Evolutionary conservation across 2,329 filamentous ascomycete genomes (phyloP), one percentile per base, ranked within the genome.

Genomic region (Clonostachys sp.): DNA sequence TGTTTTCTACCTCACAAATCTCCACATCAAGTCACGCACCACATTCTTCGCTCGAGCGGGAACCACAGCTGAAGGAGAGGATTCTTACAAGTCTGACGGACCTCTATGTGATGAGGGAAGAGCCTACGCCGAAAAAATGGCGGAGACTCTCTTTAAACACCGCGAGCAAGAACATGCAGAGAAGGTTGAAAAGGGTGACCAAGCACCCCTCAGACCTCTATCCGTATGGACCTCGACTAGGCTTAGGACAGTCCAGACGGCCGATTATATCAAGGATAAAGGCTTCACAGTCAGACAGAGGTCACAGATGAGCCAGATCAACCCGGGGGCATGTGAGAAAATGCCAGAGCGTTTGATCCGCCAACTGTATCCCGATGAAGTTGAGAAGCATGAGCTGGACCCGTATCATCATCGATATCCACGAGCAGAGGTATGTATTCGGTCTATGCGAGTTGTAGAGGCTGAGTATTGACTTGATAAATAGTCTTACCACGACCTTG

Each of bases 321-420:
- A 99, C 61, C 94, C 94, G 1, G 94, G 94, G 4, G 90, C 96
- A 6, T 96, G 91, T 60, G 94, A 97, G 70, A 94, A 90, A 66
- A 86, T 97, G 73, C 88, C 89, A 7, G 92, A 96, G 65, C 76
- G 77, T 13, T 83, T 82, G 45, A 95, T 99, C 55, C 83, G 89
- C 46, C 73, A 83, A 57, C 75, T 91, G 48, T 96, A 92, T 61
- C 89, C 92, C 0, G 89, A 96, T 5, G 94, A 99, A 66, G 88
- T 96, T 7, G 79, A 84, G 54, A 96, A 96, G 71, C 94, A 99
- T 65, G 89, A 96, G 55, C 74, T 87, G 45, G 94, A 99, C 64
- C 94, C 94, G 1, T 99, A 99, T 60, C 94, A 99, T 61, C 94
- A 99, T 66, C 83, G 94, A 38, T 99, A 96, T 62, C 94, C 94